Evolutionary conservation across 352 stramenopile genomes (phyloP), one percentile per base, ranked within the genome.

Genomic region (Albugo laibachii): DNA sequence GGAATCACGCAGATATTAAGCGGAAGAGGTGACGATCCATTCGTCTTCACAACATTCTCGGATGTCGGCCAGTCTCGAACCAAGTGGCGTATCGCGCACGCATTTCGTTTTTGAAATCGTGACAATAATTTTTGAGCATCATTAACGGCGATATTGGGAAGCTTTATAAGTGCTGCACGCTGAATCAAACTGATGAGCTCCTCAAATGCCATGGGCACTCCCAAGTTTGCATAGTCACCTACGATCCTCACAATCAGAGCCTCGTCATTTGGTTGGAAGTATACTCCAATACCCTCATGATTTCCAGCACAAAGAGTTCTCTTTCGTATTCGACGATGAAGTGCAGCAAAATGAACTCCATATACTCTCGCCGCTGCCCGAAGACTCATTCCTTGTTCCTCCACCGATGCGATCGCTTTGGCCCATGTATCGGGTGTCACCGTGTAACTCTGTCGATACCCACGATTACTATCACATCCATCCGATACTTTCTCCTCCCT

Each of bases 131-230:
- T 73, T 5, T 55, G 56, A 11, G 70, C 70, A 24, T 61, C 59
- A 14, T 77, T 57, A 20, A 83, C 59, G 2, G 70, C 75, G 6
- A 83, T 51, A 19, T 80, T 63, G 0, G 70, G 70, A 13, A 83
- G 41, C 31, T 83, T 83, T 11, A 63, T 63, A 18, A 79, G 47
- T 16, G 66, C 66, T 0, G 62, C 47, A 6, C 66, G 62, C 41
- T 77, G 63, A 18, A 82, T 56, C 12, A 82, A 57, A 18, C 66
- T 55, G 53, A 75, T 69, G 24, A 82, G 46, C 49, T 82, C 69
- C 3, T 70, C 65, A 44, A 76, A 80, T n/a, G 61, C 72, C 69
- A 82, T 80, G 21, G 76, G 43, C 20, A 82, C 66, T 16, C 69
- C 69, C 35, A 82, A 27, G 41, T 82, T 65, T 2, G 66, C 66